Conservation (phyloP, 2,329 filamentous ascomycete species). For the Teratosphaeria destructans region DNA sequence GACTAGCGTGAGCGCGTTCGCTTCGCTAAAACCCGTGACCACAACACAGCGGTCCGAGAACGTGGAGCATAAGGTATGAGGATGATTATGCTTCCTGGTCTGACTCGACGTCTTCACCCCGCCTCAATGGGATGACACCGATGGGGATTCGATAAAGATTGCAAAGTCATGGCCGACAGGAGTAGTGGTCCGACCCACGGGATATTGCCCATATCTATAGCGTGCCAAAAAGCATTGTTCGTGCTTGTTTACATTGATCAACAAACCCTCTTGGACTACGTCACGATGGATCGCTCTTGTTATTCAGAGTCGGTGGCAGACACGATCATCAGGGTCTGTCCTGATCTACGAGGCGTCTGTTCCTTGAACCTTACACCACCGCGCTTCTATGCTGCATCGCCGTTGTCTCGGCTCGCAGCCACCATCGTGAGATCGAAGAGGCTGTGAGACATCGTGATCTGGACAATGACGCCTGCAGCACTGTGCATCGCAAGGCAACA, state of each 20-base stretch:
- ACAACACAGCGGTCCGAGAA: not conserved
- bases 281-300: no score
- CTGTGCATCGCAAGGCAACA: not conserved
- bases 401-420: not conserved
- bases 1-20: not conserved
- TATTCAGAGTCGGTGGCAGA: not conserved
- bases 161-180: not conserved
- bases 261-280: not conserved
- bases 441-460: not conserved
- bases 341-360: not conserved
- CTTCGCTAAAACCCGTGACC: not conserved
- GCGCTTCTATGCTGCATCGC: not conserved
- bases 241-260: not conserved
- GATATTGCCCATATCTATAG: no score
- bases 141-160: not conserved
- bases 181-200: not conserved
- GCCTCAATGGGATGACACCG: not conserved
- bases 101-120: not conserved
- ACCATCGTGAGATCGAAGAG: not conserved
- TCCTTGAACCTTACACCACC: not conserved
- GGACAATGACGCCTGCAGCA: not conserved
- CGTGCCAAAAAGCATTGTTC: not conserved
- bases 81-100: not conserved
- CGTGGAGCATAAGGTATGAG: not conserved
- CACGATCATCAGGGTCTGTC: not conserved